phyloP scores from a whole-genome alignment of 1,139 yeast genomes.

The Yamadazyma diospyri region DNA sequence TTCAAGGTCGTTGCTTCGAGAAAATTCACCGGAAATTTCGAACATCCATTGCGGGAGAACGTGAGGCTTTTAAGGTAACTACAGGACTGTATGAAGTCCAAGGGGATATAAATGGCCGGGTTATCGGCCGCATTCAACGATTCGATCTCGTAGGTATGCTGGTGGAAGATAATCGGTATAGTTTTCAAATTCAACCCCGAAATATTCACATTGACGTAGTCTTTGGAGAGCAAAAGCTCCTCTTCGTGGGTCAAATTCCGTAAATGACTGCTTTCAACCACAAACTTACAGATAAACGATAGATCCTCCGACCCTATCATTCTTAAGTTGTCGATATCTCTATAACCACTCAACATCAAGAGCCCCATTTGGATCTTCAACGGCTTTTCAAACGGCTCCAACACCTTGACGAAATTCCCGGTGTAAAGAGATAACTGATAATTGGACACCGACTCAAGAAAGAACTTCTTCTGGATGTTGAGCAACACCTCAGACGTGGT shows the following conservation, averaged over 20 bases:
- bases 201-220: conserved; percentile 73
- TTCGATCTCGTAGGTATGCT: conserved; percentile 78
- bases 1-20: conserved; percentile 65
- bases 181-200: conserved; percentile 75
- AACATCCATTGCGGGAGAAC: conserved; percentile 71
- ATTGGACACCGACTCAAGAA: conserved; percentile 64
- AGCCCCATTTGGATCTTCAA: conserved; percentile 72
- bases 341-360: conserved; percentile 75
- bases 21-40: conserved; percentile 70
- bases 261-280: conserved; percentile 68
- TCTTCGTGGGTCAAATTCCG: conserved; percentile 67
- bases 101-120: conserved; percentile 79
- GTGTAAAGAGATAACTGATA: conserved; percentile 77
- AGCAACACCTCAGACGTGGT: conserved; percentile 73
- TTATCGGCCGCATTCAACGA: conserved; percentile 82
- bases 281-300: conserved; percentile 81
- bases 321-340: conserved; percentile 67
- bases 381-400: conserved; percentile 75
- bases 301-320: conserved; percentile 86
- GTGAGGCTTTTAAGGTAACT: conserved; percentile 63
- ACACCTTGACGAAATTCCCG: conserved; percentile 74
- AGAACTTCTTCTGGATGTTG: conserved; percentile 71
- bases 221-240: conserved; percentile 59
- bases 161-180: conserved; percentile 79
- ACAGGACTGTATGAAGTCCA: conserved; percentile 83